phyloP scores from a whole-genome alignment of 2,329 filamentous ascomycete genomes.

The Penicillium sp. region DNA sequence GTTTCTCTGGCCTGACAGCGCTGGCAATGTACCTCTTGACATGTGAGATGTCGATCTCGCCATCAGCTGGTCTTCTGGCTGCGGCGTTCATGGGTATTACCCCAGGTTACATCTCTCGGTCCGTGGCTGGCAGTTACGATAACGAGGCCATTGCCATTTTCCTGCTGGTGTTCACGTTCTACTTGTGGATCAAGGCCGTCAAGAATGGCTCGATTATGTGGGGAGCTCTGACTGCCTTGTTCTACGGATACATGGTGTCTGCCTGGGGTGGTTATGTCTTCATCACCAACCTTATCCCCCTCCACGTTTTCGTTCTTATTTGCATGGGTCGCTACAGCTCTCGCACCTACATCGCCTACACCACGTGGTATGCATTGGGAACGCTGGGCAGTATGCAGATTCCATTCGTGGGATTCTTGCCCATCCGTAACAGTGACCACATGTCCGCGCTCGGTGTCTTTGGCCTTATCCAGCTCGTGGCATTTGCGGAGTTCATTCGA shows the following conservation, averaged over 20 bases:
- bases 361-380: constrained; percentile 95
- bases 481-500: constrained; percentile 86
- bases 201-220: constrained; percentile 96
- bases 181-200: constrained; percentile 96
- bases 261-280: constrained; percentile 99
- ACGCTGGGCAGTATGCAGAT: constrained; percentile 99
- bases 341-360: constrained; percentile 92
- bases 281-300: constrained; percentile 93
- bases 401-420: constrained; percentile 95
- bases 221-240: constrained; percentile 90
- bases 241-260: constrained; percentile 99
- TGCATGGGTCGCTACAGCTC: constrained; percentile 97
- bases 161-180: constrained; percentile 97
- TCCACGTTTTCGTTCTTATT: constrained; percentile 90
- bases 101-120: constrained; percentile 96
- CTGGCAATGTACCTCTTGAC: constrained; percentile 92
- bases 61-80: constrained; percentile 90
- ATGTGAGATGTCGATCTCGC: constrained; percentile 93
- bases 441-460: constrained; percentile 89
- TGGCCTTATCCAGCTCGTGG: constrained; percentile 89
- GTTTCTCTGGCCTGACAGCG: constrained; percentile 89
- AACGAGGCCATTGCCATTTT: constrained; percentile 99
- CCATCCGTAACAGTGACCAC: constrained; percentile 95
- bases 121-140: constrained; percentile 96
- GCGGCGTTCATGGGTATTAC: constrained; percentile 97